Percentiles rank a stretch among this genome's conserved stretches.
Evolutionary conservation across 306 rosid genomes (phyloP).

Genomic region (Corylus heterophylla): DNA sequence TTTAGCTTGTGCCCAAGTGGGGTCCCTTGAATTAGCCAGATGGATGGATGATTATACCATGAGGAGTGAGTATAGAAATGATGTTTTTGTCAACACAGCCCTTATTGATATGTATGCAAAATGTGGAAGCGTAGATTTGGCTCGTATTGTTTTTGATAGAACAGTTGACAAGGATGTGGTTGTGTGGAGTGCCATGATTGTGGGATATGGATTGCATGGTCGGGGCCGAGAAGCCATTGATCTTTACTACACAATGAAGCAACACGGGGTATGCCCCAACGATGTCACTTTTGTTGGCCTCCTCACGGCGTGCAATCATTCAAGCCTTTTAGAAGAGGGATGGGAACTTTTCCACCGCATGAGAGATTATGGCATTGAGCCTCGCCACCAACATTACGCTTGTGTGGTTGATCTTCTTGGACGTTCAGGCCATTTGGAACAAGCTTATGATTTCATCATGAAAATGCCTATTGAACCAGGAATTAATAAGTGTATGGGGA

Average conservation of each 20-base stretch:
- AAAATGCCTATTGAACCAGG: conserved; percentile 60
- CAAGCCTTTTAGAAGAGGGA: conserved; percentile 68
- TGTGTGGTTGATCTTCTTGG: conserved; percentile 73
- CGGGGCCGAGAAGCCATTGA: conserved; percentile 58
- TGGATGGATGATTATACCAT: conserved; percentile 50
- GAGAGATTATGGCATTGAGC: conserved; percentile 51
- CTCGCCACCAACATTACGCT: conserved; percentile 60
- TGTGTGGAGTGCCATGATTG: conserved; percentile 74
- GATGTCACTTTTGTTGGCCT: conserved; percentile 77
- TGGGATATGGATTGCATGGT: conserved; percentile 76
- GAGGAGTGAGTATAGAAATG: conserved; percentile 29
- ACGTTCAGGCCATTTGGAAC: conserved; percentile 59
- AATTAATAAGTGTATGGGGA: conserved; percentile 60
- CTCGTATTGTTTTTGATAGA: conserved; percentile 54
- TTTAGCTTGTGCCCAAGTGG: conserved; percentile 59
- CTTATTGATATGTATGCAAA: conserved; percentile 80
- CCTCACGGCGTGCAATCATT: conserved; percentile 67
- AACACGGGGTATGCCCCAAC: conserved; percentile 52
- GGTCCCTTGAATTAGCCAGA: conserved; percentile 57
- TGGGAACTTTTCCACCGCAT: conserved; percentile 62
- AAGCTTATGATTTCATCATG: conserved; percentile 49
- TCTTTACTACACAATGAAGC: conserved; percentile 55
- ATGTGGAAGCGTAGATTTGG: conserved; percentile 64
- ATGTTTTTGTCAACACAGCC: conserved; percentile 53
- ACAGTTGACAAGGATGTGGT: conserved; percentile 55